phyloP scores from a whole-genome alignment of 306 rosid genomes.

The Quillaja saponaria region DNA sequence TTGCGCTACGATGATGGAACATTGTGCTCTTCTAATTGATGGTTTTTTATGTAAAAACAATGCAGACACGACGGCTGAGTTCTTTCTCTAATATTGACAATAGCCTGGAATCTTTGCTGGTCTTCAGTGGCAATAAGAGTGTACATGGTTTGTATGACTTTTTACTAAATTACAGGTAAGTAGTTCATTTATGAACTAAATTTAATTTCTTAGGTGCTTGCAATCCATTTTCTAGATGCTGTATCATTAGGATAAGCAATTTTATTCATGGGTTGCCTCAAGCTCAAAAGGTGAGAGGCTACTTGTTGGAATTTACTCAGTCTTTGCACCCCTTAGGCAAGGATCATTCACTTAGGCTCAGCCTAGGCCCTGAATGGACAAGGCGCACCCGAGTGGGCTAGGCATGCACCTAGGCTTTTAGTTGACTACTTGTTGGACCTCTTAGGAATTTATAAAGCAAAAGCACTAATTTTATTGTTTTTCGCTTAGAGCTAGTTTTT shows the following conservation, averaged over 20 bases:
- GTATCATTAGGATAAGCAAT: slow-evolving; percentile 9
- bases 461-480: too few species aligned
- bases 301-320: too few species aligned
- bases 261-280: too few species aligned
- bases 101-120: slow-evolving; percentile 77
- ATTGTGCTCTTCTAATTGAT: slow-evolving; percentile 1
- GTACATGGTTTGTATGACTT: slow-evolving; percentile 82
- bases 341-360: too few species aligned
- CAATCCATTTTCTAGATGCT: slow-evolving; percentile 17
- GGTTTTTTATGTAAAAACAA: slow-evolving; percentile 21
- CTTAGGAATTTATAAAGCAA: too few species aligned
- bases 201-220: slow-evolving; percentile 20
- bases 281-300: too few species aligned
- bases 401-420: too few species aligned
- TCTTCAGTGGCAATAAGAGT: slow-evolving; percentile 61
- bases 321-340: too few species aligned
- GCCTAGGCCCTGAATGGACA: too few species aligned
- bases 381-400: too few species aligned
- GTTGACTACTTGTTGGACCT: too few species aligned
- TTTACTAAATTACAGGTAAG: slow-evolving; percentile 82
- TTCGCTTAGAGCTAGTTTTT: too few species aligned
- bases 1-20: not conserved
- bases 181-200: not conserved
- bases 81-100: slow-evolving; percentile 70
- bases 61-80: slow-evolving; percentile 67